These are phyloP conservation scores for Bonia amplexicaulis DNA, from an alignment of 176 grass and related monocot species.

Conservation along the genomic window DNA sequence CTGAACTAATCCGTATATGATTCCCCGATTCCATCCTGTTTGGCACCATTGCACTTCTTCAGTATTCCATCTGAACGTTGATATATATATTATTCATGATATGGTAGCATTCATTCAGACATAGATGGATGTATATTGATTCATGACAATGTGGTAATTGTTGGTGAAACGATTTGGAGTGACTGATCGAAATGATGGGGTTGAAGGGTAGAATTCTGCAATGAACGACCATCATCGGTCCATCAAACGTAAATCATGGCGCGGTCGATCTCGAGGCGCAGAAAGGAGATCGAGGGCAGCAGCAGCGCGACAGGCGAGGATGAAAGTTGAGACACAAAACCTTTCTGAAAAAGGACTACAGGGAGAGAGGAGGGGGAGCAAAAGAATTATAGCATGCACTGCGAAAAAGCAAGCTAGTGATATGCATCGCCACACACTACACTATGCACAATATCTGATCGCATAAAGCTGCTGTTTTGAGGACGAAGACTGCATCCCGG, in stretches of 20 bases:
- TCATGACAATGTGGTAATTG: not conserved
- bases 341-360: slow-evolving; percentile 78
- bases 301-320: slow-evolving; percentile 49
- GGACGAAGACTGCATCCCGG: slow-evolving; percentile 30
- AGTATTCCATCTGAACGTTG: not conserved
- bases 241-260: slow-evolving; percentile 57
- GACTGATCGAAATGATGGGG: not conserved
- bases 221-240: slow-evolving; percentile 43
- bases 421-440: slow-evolving; percentile 32
- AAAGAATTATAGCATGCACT: slow-evolving; percentile 83
- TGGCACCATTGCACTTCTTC: not conserved
- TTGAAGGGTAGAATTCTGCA: slow-evolving; percentile 30
- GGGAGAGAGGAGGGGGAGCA: slow-evolving; percentile 10
- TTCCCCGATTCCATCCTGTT: slow-evolving; percentile 9
- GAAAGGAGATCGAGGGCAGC: slow-evolving; percentile 43
- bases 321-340: slow-evolving; percentile 73
- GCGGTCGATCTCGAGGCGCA: slow-evolving; percentile 45
- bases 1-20: slow-evolving; percentile 20
- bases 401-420: slow-evolving; percentile 36
- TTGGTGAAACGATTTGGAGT: not conserved
- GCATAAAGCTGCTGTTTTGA: slow-evolving; percentile 50
- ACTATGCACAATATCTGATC: slow-evolving; percentile 43
- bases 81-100: not conserved
- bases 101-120: not conserved
- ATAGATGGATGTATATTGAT: not conserved